Evolutionary conservation across 768 basidiomycete genomes (phyloP), one percentile per base, ranked within the genome.

Genomic region (Trametes coccinea): DNA sequence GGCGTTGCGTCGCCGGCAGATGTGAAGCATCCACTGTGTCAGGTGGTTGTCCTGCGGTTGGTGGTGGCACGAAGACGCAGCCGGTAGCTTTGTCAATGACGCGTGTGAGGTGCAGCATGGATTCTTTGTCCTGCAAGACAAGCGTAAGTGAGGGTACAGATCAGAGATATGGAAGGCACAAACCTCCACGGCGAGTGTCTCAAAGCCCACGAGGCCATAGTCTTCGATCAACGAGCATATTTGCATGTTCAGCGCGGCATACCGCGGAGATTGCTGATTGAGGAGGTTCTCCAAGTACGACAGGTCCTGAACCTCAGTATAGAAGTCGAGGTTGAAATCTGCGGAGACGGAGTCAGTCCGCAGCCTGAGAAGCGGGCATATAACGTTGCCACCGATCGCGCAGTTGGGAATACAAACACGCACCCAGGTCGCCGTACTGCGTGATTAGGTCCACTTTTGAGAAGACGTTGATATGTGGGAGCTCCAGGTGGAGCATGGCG

Each of bases 301-400:
- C 0, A 99, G 80, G 71, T 99, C 96, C 74, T 97, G 95, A 0
- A 97, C 97, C 75, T 99, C 95, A 44, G 97, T 98, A 74, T 98
- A 98, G 73, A 92, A 99, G 66, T 94, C 92, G 31, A 99, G 87
- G 70, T 96, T 97, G 79, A 99, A 98, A 46, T 96, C 96, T 97
- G 67, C 27, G 30, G 27, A 27, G 2, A 34, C 14, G 39, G 44
- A 0, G 47, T 64, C 9, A 67, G 61, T 33, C 5, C 17, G 29
- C 8, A 52, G 55, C 14, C 9, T 5, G 17, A 14, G 4, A 17
- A 40, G 5, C 14, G 45, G 14, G 43, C 56, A 56, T 2, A 59
- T 50, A 31, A 43, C 43, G 57, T 30, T 10, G 30, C 49, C 22
- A 31, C 6, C 56, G 61, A 46, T 50, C 52, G 33, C 47, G 41